Conservation (phyloP, 202 grass and related monocot genomes). For the Zoysia matrella region DNA sequence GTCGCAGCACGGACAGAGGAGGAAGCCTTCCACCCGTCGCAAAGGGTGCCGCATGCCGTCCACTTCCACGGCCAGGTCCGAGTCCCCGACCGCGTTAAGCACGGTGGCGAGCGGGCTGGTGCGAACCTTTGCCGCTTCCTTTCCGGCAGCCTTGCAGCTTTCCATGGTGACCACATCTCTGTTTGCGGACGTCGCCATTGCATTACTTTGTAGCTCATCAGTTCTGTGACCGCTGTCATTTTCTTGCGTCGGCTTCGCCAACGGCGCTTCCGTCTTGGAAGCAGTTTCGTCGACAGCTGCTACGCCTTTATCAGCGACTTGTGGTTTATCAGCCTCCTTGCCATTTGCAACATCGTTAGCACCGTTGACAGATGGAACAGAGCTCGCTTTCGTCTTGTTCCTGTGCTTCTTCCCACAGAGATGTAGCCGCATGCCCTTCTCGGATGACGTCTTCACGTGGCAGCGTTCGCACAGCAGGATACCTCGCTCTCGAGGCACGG, state of each 20-base stretch:
- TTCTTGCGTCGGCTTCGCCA: neutral
- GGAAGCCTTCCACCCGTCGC: neutral
- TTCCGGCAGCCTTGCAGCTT: neutral
- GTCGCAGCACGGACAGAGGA: constrained; percentile 8
- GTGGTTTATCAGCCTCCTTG: neutral
- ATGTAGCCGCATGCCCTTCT: constrained; percentile 22
- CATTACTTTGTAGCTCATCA: neutral
- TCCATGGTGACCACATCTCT: neutral
- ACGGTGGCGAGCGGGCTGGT: neutral
- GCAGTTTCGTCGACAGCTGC: neutral
- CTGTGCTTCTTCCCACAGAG: constrained; percentile 43
- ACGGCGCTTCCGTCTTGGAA: neutral
- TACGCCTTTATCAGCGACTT: neutral
- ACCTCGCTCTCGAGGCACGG: neutral
- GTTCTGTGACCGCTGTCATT: neutral
- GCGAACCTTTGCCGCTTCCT: neutral
- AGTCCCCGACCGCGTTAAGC: neutral
- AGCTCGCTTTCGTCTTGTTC: neutral
- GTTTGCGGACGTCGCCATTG: neutral
- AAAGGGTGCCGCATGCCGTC: constrained; percentile 14
- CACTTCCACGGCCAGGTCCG: neutral
- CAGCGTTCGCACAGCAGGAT: constrained; percentile 38
- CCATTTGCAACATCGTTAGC: neutral
- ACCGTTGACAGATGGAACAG: neutral
- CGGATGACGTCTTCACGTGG: neutral